Base-by-base conservation (phyloP, 176 grass and related monocot genomes). In the Pharus latifolius region DNA sequence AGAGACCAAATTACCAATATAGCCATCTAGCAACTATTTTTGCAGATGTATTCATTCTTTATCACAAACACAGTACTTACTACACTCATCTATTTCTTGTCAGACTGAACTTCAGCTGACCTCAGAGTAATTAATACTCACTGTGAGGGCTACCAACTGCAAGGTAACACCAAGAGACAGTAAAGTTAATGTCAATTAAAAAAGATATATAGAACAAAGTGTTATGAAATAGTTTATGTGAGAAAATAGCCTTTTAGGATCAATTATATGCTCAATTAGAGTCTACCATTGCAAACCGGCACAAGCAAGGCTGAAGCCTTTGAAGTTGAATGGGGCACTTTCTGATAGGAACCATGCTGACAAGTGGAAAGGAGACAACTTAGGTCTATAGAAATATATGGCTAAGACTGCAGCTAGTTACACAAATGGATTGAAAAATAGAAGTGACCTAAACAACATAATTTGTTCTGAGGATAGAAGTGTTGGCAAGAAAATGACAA, bases 231-330 rank as follows among this genome's bases (percentile, higher is more conserved):
- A 26, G 6, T 19, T 56, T 43, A 20, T 48, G 55, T 18, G 43
- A 40, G 31, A 44, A 49, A 70, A 46, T 43, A 65, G 2, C 15
- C 78, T 33, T 16, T 23, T 11, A 14, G 20, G 42, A 50, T 31
- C 2, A 49, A 35, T 42, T 23, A 33, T 16, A 64, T 67, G 26
- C 60, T 73, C 22, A 48, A n/a, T 33, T 54, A 19, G 49, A 48
- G 31, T 85, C 32, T 88, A 92, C 85, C 59, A 24, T 79, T 53
- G 47, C 69, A 63, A 92, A 88, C 78, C 89, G 64, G 74, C 78
- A 42, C 85, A 92, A 38, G 77, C 80, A 51, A 92, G 32, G 62
- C 89, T 92, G 74, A 92, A 88, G 38, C 89, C 78, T 72, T 85
- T 82, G 45, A 92, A 79, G 32, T 74, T 49, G 75, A 76, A 88